phyloP scores from a whole-genome alignment of 495 filamentous ascomycete genomes.

The Neohortaea acidophila region DNA sequence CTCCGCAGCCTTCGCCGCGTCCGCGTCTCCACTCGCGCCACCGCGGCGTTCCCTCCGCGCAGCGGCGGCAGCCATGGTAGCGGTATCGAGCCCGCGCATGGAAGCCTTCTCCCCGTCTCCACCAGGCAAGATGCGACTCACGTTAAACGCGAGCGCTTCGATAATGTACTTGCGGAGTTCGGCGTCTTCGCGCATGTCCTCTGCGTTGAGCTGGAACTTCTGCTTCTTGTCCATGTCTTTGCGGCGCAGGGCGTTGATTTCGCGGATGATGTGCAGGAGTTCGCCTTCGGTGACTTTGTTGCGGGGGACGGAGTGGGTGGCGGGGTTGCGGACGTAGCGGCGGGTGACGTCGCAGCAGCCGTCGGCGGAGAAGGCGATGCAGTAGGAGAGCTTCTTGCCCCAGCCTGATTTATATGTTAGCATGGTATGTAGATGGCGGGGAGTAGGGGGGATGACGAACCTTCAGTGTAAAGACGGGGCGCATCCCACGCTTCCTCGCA shows the following conservation, averaged over 20 bases:
- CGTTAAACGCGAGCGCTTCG: constrained; percentile 48
- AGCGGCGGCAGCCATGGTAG: no score
- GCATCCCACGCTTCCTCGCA: constrained; percentile 96
- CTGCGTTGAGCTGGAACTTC: constrained; percentile 66
- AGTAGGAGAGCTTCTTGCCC: constrained; percentile 90
- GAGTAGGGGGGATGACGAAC: constrained; percentile 28
- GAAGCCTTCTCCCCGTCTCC: constrained; percentile 3
- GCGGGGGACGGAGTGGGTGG: constrained; percentile 55
- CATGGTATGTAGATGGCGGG: not conserved
- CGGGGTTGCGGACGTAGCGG: constrained; percentile 77
- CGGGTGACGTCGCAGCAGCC: constrained; percentile 91
- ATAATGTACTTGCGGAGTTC: constrained; percentile 68
- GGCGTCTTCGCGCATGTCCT: constrained; percentile 72
- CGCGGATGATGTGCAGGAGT: constrained; percentile 70
- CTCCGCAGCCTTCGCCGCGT: no score
- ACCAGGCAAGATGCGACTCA: constrained; percentile 40
- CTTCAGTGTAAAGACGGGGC: constrained; percentile 81
- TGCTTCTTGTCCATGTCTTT: constrained; percentile 65
- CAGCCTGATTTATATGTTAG: constrained; percentile 40
- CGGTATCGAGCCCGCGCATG: no score
- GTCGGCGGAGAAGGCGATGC: constrained; percentile 90
- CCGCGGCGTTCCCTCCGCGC: no score
- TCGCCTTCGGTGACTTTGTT: constrained; percentile 73
- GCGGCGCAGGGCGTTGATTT: constrained; percentile 71
- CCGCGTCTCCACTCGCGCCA: no score